Evolutionary conservation across 169 alveolate species (phyloP).

Genomic region (Plasmodium gallinaceum): DNA sequence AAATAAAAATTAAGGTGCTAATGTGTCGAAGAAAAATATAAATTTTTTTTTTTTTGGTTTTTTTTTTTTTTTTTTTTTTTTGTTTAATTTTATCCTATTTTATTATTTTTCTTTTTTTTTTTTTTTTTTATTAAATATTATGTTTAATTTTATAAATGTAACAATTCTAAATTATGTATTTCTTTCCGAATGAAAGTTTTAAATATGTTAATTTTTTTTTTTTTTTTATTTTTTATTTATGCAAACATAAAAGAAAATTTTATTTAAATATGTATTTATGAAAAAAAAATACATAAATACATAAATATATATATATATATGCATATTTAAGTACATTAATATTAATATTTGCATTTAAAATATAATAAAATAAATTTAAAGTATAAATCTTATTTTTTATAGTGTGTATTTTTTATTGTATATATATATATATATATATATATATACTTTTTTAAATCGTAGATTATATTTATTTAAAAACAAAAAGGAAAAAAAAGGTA

Average conservation of each 20-base stretch:
- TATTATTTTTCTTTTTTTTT: too few species aligned
- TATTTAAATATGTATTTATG: not conserved
- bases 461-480: too few species aligned
- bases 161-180: not conserved
- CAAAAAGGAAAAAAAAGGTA: too few species aligned
- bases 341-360: slow-evolving; percentile 1
- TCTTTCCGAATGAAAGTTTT: not conserved
- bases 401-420: slow-evolving; percentile 12
- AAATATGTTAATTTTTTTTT: not conserved
- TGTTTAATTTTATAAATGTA: not conserved
- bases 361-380: not conserved
- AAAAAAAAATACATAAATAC: not conserved
- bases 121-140: too few species aligned
- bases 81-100: too few species aligned
- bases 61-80: too few species aligned
- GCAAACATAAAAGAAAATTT: too few species aligned
- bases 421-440: slow-evolving; percentile 1
- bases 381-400: not conserved
- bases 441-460: not conserved
- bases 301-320: slow-evolving; percentile 8
- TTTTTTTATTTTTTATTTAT: too few species aligned
- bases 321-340: not conserved
- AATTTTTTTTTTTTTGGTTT: too few species aligned
- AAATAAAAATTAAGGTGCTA: too few species aligned
- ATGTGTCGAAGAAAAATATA: too few species aligned